Base-by-base conservation (phyloP, 306 rosid genomes). In the Dryas alaskensis region DNA sequence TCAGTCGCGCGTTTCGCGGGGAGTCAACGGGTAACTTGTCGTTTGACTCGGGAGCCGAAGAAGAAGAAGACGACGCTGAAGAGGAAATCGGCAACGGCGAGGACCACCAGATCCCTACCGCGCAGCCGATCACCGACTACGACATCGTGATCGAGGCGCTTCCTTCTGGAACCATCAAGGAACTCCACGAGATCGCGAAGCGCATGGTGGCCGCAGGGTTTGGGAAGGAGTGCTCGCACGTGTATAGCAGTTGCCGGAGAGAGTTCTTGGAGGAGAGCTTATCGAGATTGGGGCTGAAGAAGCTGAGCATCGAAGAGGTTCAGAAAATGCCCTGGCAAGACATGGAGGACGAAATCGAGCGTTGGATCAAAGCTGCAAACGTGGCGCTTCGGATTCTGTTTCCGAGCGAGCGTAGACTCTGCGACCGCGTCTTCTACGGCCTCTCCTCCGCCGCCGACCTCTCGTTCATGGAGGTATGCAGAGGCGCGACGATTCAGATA, bases 391-490 rank as follows among this genome's bases (percentile, higher is more conserved):
- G 85, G 65, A 87, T 94, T 67, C 87, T 94, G 27, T 92, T 89
- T 72, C 96, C 99, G 2, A 89, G 96, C 50, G 98, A 94, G 72
- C 86, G 96, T 0, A 72, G 96, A 12, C 91, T 94, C 71, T 90
- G 94, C 12, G 92, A 83, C 58, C 93, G 96, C 3, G 79, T 94
- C 43, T 94, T 94, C 85, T 81, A 82, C 67, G 98, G 99, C 44
- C 86, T 88, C 76, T 80, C 96, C 44, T 88, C 98, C 10, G 84
- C 96, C 10, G 84, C 93, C 0, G 93, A 90, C 10, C 90, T 88
- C 70, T 88, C 99, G 0, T 92, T 94, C 86, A 90, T 90, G 96
- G 98, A 94, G 84, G 97, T 94, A 11, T 94, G 98, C 67, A 76
- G 99, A 2, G 89, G 97, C 46, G 87, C 93, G 6, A 73, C 96